Base-by-base conservation (phyloP, 495 filamentous ascomycete genomes). In the Pseudoneurospora amorphoporcata region DNA sequence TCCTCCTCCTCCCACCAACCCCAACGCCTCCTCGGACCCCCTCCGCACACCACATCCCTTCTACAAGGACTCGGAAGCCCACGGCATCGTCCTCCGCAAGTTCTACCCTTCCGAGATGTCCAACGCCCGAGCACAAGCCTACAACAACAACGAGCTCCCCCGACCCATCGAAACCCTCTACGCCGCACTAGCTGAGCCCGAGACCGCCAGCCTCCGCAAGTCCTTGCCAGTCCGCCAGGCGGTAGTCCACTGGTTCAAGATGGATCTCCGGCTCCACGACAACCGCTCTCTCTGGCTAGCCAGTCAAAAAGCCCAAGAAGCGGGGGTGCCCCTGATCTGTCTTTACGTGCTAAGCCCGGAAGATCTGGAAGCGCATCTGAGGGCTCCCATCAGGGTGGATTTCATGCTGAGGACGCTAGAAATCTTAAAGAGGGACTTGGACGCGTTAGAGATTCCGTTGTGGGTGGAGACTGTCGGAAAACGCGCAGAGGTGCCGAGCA, bases 221-320 rank as follows among this genome's bases (percentile, higher is more conserved):
- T 76, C 81, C 1, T 83, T 90, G 3, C 71, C 78, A 9, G 81
- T 87, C 3, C 86, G 86, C 41, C 83, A 87, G 38, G 89, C 90
- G 0, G 92, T 97, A 0, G 88, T 97, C 7, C 92, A 97, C 82
- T 97, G 94, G 94, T 97, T 94, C 82, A 95, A 96, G 79, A 89
- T 88, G 71, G 94, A 97, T 79, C 81, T 97, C 68, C 85, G 94
- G 7, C 84, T 87, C 1, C 76, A 81, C 7, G 94, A 97, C 76
- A 97, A 97, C 76, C 90, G 89, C 19, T 89, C 89, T 0, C 78
- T 97, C 61, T 84, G 86, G 74, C 78, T 87, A 73, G 94, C 94
- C 3, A 89, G 86, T 53, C 83, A 90, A 73, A 88, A 88, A 70
- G 92, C 92, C 0, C 87, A 85, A 69, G 86, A 88, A 38, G 81